phyloP scores from a whole-genome alignment of 768 basidiomycete species.

The Omphalotus guepiniiformis region DNA sequence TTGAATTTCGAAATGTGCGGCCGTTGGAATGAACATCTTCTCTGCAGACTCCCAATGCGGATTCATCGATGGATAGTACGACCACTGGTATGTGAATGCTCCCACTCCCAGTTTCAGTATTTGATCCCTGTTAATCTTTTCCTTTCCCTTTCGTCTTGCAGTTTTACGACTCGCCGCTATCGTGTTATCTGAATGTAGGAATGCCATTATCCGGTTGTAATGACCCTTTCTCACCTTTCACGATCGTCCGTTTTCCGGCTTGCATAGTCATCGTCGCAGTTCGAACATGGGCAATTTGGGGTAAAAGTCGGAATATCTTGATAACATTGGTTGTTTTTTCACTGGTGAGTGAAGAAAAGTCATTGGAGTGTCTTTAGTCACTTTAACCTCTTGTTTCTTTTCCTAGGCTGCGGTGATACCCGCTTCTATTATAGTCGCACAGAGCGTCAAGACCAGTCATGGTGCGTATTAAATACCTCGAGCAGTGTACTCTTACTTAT shows the following conservation, averaged over 20 bases:
- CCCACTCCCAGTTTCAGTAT: neutral
- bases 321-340: constrained; percentile 9
- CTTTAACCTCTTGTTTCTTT: neutral
- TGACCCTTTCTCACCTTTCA: neutral
- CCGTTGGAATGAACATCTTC: neutral
- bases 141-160: neutral
- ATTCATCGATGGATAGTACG: constrained; percentile 1
- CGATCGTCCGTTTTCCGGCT: neutral
- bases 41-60: neutral
- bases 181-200: constrained; percentile 16
- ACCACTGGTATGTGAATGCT: neutral
- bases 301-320: constrained; percentile 14
- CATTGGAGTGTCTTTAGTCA: neutral
- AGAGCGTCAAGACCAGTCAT: constrained; percentile 8
- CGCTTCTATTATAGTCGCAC: constrained; percentile 12
- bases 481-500: neutral
- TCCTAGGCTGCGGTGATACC: constrained; percentile 12
- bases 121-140: neutral
- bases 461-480: neutral
- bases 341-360: constrained; percentile 8
- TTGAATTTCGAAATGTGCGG: neutral
- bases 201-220: neutral
- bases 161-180: constrained; percentile 13
- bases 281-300: constrained; percentile 26
- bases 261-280: constrained; percentile 19